Conservation (phyloP, 192 early-diverging fungal genomes). For the Backusella australiensis region DNA sequence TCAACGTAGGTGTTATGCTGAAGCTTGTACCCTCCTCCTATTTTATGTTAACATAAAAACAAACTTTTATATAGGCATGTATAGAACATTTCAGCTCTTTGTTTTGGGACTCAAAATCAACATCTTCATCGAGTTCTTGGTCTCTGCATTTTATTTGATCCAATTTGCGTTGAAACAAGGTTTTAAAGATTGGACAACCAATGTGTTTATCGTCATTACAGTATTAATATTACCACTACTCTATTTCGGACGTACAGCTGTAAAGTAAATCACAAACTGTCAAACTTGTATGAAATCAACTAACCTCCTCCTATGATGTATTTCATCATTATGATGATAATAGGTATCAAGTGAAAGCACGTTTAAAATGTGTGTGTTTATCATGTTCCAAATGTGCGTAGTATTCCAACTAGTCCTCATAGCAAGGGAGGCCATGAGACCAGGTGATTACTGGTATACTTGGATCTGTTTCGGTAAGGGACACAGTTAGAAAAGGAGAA, state of each 20-base stretch:
- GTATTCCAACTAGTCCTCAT: conserved; percentile 34
- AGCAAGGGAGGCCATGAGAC: conserved; percentile 8
- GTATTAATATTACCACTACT: conserved; percentile 32
- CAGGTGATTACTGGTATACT: conserved; percentile 30
- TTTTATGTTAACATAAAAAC: neutral
- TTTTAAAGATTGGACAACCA: conserved; percentile 16
- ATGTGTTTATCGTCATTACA: conserved; percentile 26
- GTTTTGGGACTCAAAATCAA: conserved; percentile 38
- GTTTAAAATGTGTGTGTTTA: conserved; percentile 27
- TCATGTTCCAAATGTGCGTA: conserved; percentile 33
- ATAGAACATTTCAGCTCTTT: conserved; percentile 32
- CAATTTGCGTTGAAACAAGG: conserved; percentile 23
- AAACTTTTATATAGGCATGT: conserved; percentile 27
- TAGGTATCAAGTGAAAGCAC: conserved; percentile 26
- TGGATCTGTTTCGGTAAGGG: conserved; percentile 39
- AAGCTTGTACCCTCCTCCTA: neutral
- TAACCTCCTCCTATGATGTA: neutral
- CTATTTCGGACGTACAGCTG: conserved; percentile 28
- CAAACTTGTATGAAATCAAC: neutral
- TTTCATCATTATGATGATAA: neutral
- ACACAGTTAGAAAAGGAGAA: neutral
- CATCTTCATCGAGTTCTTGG: conserved; percentile 41
- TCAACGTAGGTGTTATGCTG: conserved; percentile 37
- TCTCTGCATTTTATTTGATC: conserved; percentile 34
- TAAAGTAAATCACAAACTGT: conserved; percentile 13